A percentile compares a stretch with the other conserved stretches of the same genome.
phyloP scores from a whole-genome alignment of 352 stramenopile genomes.

The Pythium phragmiticola region DNA sequence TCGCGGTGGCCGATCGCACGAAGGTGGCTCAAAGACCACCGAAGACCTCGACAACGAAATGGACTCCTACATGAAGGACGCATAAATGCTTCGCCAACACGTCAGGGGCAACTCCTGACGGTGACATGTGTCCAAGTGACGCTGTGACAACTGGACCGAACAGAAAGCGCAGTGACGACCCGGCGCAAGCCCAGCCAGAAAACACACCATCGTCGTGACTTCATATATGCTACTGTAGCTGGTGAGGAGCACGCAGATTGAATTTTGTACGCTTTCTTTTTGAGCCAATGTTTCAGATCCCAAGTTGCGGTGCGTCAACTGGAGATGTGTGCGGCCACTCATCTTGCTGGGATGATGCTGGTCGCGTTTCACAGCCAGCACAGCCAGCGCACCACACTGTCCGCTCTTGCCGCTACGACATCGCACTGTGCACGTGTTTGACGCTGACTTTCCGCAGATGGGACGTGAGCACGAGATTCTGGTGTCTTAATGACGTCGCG shows the following conservation, averaged over 20 bases:
- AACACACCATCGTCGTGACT: slow-evolving; percentile 5
- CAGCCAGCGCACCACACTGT: too few species aligned
- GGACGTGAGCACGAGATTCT: too few species aligned
- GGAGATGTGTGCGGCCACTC: too few species aligned
- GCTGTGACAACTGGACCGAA: slow-evolving; percentile 4
- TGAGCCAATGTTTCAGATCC: neutral
- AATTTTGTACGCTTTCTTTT: neutral
- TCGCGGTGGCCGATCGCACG: slow-evolving; percentile 32
- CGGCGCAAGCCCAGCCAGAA: neutral
- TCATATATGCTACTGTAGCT: slow-evolving; percentile 18
- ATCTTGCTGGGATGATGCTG: too few species aligned
- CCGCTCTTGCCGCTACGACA: too few species aligned
- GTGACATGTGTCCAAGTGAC: too few species aligned
- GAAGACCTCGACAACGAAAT: slow-evolving; percentile 84
- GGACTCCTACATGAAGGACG: slow-evolving; percentile 87
- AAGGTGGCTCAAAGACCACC: slow-evolving; percentile 40
- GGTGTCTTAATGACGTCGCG: too few species aligned
- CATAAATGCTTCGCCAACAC: slow-evolving; percentile 29
- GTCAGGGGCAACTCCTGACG: neutral
- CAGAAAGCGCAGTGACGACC: slow-evolving; percentile 2
- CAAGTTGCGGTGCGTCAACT: neutral
- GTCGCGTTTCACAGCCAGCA: too few species aligned
- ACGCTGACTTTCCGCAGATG: too few species aligned
- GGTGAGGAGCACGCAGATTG: neutral
- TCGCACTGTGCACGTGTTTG: too few species aligned